Base-by-base conservation (phyloP, 2,329 filamentous ascomycete genomes). In the Lecanosticta acicola region DNA sequence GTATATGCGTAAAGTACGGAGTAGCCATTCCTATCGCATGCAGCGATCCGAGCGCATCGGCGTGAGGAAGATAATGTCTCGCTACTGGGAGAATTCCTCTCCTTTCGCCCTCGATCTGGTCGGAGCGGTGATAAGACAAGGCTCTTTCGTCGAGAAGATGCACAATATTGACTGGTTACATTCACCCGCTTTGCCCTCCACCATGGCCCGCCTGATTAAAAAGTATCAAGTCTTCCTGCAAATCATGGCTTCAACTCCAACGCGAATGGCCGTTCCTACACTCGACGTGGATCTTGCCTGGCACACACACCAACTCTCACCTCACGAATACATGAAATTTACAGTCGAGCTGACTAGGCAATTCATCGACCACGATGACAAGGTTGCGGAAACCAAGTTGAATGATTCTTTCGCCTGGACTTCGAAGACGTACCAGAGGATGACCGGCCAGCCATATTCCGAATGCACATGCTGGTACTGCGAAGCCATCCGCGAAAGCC, bases 381-480 rank as follows among this genome's bases (percentile, higher is more conserved):
- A 91, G 66, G 80, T 94, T 17, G 80, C 83, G 39, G 83, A 89
- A 58, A 70, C 69, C 11, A 75, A 73, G 39, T 74, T 94, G 4
- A 78, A 78, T 36, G 70, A 72, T 1, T 72, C 75, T 3, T 93
- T 93, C 59, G 79, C 82, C 60, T 86, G 79, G 77, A 94, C 87
- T 0, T 79, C 76, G 59, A 83, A 81, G 55, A 68, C 65, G 1
- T 94, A 91, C 62, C 78, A 86, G 55, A 77, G 79, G 20, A 65
- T 69, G 11, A 89, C 78, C 54, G 67, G 71, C 13, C 76, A 83
- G 41, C 76, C 86, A 3, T 94, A 90, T 62, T 83, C 78, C 1
- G 83, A 85, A 63, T 91, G 86, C 58, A 85, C 80, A 0, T 90
- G 86, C 65, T 90, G 85, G 85, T 88, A 90, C 64, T 94, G 87